A percentile compares a stretch with the other conserved stretches of the same genome.
These are phyloP conservation scores for Centaurea solstitialis DNA, from an alignment of 129 eudicot species.

Conservation along the genomic window DNA sequence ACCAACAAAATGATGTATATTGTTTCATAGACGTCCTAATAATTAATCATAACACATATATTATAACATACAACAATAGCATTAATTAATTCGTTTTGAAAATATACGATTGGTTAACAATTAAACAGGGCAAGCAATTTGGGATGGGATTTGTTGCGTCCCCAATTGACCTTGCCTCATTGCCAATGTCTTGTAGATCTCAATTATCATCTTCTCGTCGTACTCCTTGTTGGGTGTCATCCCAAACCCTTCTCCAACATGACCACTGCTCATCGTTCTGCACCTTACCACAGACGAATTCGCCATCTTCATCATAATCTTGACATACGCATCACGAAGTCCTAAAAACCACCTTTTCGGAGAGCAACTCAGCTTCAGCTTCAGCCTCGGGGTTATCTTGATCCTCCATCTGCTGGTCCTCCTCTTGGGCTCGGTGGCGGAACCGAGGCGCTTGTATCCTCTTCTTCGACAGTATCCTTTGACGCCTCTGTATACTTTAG, in stretches of 20 bases:
- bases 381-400: constrained; percentile 38
- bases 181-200: constrained; percentile 70
- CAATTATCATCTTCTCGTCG: constrained; percentile 72
- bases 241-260: constrained; percentile 45
- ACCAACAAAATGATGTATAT: neutral
- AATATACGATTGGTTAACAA: neutral
- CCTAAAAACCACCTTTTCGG: constrained; percentile 54
- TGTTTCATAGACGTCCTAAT: neutral
- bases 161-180: constrained; percentile 29
- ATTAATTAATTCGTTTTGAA: neutral
- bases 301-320: constrained; percentile 66
- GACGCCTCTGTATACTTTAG: constrained; percentile 51
- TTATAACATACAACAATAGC: neutral
- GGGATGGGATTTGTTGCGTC: constrained; percentile 22
- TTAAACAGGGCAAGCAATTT: constrained; percentile 12
- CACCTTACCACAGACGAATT: constrained; percentile 42
- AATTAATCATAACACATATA: neutral
- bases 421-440: constrained; percentile 1
- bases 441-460: constrained; percentile 51
- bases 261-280: constrained; percentile 26
- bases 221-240: constrained; percentile 58
- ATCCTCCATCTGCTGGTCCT: constrained; percentile 35
- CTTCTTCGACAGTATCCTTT: constrained; percentile 62
- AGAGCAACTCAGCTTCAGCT: constrained; percentile 44
- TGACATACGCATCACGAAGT: constrained; percentile 73